Percentiles rank a stretch among this genome's conserved stretches.
phyloP scores from a whole-genome alignment of 345 rosid species.

The Geranium rotundifolium region DNA sequence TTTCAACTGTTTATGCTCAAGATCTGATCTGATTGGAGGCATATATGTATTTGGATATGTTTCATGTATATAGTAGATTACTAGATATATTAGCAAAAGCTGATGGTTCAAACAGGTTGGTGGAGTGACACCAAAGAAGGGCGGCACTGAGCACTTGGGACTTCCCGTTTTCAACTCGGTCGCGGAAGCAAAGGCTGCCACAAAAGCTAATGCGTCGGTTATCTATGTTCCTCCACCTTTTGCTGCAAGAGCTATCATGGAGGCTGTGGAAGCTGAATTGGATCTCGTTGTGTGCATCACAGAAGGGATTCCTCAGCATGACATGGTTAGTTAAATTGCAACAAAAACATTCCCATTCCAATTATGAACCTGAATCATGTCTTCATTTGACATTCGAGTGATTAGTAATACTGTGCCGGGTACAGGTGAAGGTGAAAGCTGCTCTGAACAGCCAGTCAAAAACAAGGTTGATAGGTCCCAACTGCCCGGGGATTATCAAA shows the following conservation, averaged over 20 bases:
- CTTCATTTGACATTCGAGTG: background rate
- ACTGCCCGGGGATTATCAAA: conserved; percentile 88
- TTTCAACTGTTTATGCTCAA: background rate
- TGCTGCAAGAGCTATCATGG: conserved; percentile 95
- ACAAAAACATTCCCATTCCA: too few species aligned
- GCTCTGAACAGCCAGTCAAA: conserved; percentile 73
- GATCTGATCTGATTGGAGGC: background rate
- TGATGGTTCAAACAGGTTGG: conserved; percentile 46
- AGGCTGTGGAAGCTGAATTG: conserved; percentile 83
- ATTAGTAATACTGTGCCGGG: background rate
- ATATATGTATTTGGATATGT: too few species aligned
- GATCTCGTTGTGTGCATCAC: conserved; percentile 91
- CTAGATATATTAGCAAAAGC: background rate
- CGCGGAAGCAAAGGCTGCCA: conserved; percentile 93
- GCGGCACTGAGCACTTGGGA: conserved; percentile 92
- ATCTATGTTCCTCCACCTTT: conserved; percentile 93
- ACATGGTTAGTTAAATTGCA: conserved; percentile 70
- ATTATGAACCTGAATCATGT: background rate
- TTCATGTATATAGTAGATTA: too few species aligned
- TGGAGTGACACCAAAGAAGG: conserved; percentile 95
- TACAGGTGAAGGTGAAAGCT: conserved; percentile 80
- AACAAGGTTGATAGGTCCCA: conserved; percentile 91
- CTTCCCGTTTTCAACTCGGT: conserved; percentile 88
- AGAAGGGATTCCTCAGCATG: conserved; percentile 94
- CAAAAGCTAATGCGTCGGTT: conserved; percentile 88